phyloP scores from a whole-genome alignment of 495 filamentous ascomycete species.

The Aspergillus sclerotiicarbonarius region DNA sequence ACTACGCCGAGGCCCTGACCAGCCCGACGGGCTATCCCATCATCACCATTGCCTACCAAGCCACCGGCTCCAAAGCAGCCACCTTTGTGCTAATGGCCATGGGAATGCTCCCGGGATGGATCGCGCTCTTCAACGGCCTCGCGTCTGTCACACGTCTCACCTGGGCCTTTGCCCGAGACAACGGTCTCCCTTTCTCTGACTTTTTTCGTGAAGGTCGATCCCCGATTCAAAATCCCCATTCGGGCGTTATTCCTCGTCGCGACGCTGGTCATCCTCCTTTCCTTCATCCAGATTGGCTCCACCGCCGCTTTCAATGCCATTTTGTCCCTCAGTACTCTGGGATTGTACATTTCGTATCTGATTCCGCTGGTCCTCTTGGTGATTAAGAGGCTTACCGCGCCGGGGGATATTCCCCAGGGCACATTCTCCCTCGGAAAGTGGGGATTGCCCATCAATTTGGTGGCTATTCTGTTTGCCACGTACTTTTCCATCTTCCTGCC shows the following conservation, averaged over 20 bases:
- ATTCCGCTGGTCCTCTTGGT: constrained; percentile 45
- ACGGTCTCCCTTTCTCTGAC: constrained; percentile 55
- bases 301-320: constrained; percentile 50
- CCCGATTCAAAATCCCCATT: constrained; percentile 46
- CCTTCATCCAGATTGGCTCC: constrained; percentile 52
- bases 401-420: constrained; percentile 27
- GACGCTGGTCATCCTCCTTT: constrained; percentile 34
- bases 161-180: constrained; percentile 62
- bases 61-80: constrained; percentile 42
- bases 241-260: constrained; percentile 44
- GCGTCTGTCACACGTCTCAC: constrained; percentile 53
- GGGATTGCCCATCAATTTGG: constrained; percentile 42
- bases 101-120: constrained; percentile 35
- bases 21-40: constrained; percentile 50
- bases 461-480: constrained; percentile 38
- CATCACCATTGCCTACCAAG: constrained; percentile 52
- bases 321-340: constrained; percentile 46
- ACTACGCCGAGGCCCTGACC: constrained; percentile 32
- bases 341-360: constrained; percentile 51
- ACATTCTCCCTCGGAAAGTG: constrained; percentile 30
- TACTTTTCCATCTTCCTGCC: constrained; percentile 45
- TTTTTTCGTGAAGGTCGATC: constrained; percentile 45
- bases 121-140: constrained; percentile 46
- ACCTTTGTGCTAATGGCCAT: constrained; percentile 46
- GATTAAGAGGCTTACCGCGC: constrained; percentile 24